Conservation (phyloP, 805 yeast species). For the Kodamaea fukazawae region DNA sequence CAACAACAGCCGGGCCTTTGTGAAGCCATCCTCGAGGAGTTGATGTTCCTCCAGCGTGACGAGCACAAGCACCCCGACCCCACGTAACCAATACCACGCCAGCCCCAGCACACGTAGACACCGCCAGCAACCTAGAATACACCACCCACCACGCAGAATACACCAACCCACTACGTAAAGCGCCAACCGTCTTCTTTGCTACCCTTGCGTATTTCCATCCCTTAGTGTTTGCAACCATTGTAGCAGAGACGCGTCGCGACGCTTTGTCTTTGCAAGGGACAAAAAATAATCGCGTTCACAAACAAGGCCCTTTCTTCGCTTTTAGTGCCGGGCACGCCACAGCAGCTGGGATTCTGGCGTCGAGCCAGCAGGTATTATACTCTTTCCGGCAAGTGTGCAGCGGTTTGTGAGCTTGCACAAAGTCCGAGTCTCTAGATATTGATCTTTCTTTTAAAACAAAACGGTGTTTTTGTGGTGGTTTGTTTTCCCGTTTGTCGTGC, state of each 20-base stretch:
- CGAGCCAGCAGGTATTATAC: too few species aligned
- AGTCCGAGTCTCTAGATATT: too few species aligned
- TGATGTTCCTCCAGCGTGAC: background rate
- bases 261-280: constrained; percentile 1
- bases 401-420: too few species aligned
- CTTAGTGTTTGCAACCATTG: background rate
- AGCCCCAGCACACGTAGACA: too few species aligned
- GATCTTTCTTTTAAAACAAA: too few species aligned
- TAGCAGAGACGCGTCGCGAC: constrained; percentile 1
- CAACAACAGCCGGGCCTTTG: constrained; percentile 58
- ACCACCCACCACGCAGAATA: background rate
- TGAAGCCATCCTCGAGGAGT: constrained; percentile 65
- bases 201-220: background rate
- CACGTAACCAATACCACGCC: too few species aligned
- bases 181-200: background rate
- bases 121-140: too few species aligned
- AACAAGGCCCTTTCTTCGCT: background rate
- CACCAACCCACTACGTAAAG: background rate
- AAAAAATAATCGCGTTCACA: constrained; percentile 9
- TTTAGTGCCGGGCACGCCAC: too few species aligned
- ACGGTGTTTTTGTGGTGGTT: too few species aligned
- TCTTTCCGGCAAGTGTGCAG: too few species aligned
- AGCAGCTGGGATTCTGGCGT: too few species aligned
- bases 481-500: too few species aligned
- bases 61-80: background rate